Percentiles rank a stretch among this genome's conserved stretches.
Evolutionary conservation across 192 early-diverging fungal genomes (phyloP).

Genomic region (Diversispora eburnea): DNA sequence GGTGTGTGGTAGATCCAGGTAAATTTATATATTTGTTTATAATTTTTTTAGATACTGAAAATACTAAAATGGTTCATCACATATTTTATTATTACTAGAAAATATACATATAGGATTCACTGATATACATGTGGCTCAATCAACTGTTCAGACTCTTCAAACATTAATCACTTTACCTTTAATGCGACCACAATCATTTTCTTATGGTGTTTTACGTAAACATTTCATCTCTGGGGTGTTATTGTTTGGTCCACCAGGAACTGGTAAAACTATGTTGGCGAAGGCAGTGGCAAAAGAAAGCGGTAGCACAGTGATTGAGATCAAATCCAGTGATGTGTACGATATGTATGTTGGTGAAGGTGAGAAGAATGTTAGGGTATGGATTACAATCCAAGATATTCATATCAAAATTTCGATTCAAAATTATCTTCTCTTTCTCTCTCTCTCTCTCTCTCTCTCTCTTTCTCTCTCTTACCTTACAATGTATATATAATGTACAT

Average conservation of each 20-base stretch:
- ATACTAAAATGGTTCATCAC: slow-evolving; percentile 6
- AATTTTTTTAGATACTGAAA: background rate
- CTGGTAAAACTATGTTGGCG: slow-evolving; percentile 82
- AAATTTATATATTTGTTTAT: slow-evolving; percentile 6
- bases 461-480: background rate
- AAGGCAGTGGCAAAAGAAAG: slow-evolving; percentile 83
- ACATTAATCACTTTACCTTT: slow-evolving; percentile 78
- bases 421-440: background rate
- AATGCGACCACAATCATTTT: slow-evolving; percentile 73
- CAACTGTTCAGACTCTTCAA: slow-evolving; percentile 84
- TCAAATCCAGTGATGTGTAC: slow-evolving; percentile 73
- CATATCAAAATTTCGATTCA: no score
- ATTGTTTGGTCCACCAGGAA: slow-evolving; percentile 85
- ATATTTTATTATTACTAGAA: slow-evolving; percentile 28
- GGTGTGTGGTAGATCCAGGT: slow-evolving; percentile 79
- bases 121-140: slow-evolving; percentile 69
- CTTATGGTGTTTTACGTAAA: slow-evolving; percentile 61
- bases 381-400: background rate
- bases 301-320: slow-evolving; percentile 73
- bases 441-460: background rate
- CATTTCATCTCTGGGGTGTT: slow-evolving; percentile 72
- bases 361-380: slow-evolving; percentile 84
- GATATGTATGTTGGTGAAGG: slow-evolving; percentile 95
- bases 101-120: slow-evolving; percentile 58
- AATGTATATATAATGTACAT: background rate